Conservation (phyloP, 2,329 filamentous ascomycete species). For the Fusarium sp. region DNA sequence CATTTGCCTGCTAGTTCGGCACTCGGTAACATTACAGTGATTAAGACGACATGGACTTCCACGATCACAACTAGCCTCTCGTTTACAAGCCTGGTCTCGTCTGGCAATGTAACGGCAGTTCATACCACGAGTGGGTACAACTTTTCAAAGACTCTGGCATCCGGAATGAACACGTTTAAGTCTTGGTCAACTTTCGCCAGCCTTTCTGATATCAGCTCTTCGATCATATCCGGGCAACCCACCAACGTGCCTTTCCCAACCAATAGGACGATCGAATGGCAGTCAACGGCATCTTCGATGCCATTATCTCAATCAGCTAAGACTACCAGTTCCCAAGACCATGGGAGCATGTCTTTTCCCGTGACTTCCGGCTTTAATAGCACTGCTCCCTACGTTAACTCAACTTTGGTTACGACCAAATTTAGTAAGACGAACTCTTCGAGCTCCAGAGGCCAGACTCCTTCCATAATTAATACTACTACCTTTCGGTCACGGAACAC, state of each 20-base stretch:
- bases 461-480: conserved; percentile 14
- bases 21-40: conserved; percentile 13
- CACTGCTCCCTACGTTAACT: conserved; percentile 37
- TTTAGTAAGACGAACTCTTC: conserved; percentile 1
- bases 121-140: conserved; percentile 32
- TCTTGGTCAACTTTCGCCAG: neutral
- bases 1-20: neutral
- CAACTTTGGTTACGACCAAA: conserved; percentile 18
- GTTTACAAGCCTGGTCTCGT: conserved; percentile 11
- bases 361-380: conserved; percentile 18
- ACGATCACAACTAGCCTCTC: conserved; percentile 30
- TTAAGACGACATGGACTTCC: conserved; percentile 28
- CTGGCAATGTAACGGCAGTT: conserved; percentile 18
- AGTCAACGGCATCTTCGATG: conserved; percentile 5
- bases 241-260: conserved; percentile 33
- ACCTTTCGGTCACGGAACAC: conserved; percentile 10
- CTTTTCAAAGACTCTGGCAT: conserved; percentile 16
- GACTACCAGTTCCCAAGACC: neutral
- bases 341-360: neutral
- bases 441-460: conserved; percentile 4
- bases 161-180: conserved; percentile 3
- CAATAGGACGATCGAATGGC: conserved; percentile 28
- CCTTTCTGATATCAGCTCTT: conserved; percentile 23
- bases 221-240: conserved; percentile 21
- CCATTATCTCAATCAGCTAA: neutral